Evolutionary conservation across 2,329 filamentous ascomycete species (phyloP).

Genomic region (Penicillium aurantiogriseum): DNA sequence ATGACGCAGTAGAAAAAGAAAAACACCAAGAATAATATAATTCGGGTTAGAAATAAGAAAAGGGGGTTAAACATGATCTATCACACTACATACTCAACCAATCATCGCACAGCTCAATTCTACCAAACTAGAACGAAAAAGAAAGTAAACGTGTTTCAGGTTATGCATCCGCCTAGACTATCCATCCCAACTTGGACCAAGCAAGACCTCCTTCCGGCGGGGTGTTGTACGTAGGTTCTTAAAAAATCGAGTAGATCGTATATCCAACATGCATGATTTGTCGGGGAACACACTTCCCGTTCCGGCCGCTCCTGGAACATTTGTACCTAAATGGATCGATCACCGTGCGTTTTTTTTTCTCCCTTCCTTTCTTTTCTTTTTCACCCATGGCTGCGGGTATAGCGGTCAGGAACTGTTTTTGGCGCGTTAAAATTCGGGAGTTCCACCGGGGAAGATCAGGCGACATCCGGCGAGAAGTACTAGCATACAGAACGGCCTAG

Average conservation of each 20-base stretch:
- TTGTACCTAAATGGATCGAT: not conserved
- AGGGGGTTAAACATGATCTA: not conserved
- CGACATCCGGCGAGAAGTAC: not conserved
- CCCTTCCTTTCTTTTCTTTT: not conserved
- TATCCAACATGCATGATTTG: not conserved
- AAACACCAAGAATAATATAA: not conserved
- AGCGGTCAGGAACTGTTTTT: not conserved
- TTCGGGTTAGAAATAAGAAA: not conserved
- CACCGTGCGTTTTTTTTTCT: not conserved
- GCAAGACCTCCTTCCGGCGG: not conserved
- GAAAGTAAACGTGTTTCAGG: not conserved
- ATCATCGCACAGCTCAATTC: not conserved
- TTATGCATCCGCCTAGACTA: not conserved
- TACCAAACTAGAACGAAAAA: not conserved
- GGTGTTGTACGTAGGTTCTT: not conserved
- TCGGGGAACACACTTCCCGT: not conserved
- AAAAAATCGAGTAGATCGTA: not conserved
- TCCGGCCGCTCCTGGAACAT: not conserved
- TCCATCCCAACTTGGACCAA: not conserved
- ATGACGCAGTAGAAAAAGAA: not conserved
- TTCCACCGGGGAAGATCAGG: not conserved
- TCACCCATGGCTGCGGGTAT: not conserved
- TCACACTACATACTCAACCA: not conserved
- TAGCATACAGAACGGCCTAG: not conserved
- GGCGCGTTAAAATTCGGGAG: not conserved